Percentiles rank a stretch among this genome's conserved stretches.
Evolutionary conservation across 345 rosid species (phyloP).

Genomic region (Hypericum perforatum): DNA sequence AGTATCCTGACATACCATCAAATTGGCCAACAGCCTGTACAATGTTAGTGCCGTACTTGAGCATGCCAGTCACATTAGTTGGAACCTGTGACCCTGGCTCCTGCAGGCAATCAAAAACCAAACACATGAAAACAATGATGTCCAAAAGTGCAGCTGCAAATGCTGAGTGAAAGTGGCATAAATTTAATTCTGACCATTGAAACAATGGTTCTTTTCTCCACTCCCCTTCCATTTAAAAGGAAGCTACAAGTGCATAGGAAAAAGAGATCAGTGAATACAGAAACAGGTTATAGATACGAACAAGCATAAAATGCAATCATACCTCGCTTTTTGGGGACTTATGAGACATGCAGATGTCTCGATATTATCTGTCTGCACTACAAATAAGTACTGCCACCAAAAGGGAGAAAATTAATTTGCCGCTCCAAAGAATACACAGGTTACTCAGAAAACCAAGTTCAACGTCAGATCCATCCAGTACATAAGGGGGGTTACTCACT

Average conservation of each 20-base stretch:
- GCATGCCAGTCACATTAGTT: slow-evolving; percentile 10
- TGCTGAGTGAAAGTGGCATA: background rate
- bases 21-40: slow-evolving; percentile 14
- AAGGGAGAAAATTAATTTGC: background rate
- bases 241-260: slow-evolving; percentile 7
- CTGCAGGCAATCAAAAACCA: background rate
- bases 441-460: background rate
- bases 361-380: slow-evolving; percentile 5
- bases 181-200: slow-evolving; percentile 9
- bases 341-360: slow-evolving; percentile 10
- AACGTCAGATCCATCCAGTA: background rate
- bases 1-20: slow-evolving; percentile 8
- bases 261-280: background rate
- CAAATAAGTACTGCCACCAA: slow-evolving; percentile 6
- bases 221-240: slow-evolving; percentile 14
- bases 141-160: background rate
- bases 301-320: background rate
- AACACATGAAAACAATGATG: background rate
- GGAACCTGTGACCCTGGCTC: slow-evolving; percentile 11
- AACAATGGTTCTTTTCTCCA: slow-evolving; percentile 3
- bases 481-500: slow-evolving; percentile 1
- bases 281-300: background rate
- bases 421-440: background rate
- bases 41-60: slow-evolving; percentile 8
- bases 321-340: slow-evolving; percentile 11